Evolutionary conservation across 2,329 filamentous ascomycete species (phyloP).

Genomic region (Alternaria sp.): DNA sequence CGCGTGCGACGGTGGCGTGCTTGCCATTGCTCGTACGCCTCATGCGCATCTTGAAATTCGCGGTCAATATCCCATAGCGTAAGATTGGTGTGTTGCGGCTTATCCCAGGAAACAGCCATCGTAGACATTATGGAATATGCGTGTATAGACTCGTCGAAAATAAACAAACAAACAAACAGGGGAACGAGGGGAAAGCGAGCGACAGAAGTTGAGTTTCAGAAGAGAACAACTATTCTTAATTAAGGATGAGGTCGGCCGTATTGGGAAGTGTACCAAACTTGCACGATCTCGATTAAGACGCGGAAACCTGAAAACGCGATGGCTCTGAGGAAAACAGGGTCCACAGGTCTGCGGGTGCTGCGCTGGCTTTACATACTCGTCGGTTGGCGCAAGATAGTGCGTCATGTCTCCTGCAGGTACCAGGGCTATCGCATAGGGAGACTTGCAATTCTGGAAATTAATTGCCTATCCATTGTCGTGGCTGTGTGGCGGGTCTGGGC

Average conservation of each 20-base stretch:
- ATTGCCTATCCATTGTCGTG: slow-evolving; percentile 12
- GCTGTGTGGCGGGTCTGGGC: slow-evolving; percentile 24
- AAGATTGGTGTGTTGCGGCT: slow-evolving; percentile 42
- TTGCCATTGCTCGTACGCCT: slow-evolving; percentile 46
- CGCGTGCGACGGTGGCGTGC: slow-evolving; percentile 31
- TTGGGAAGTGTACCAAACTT: slow-evolving; percentile 8
- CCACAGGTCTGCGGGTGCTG: slow-evolving; percentile 20
- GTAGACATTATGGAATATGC: slow-evolving; percentile 18
- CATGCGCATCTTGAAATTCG: slow-evolving; percentile 46
- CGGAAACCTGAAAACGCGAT: slow-evolving; percentile 17
- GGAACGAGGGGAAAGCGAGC: slow-evolving; percentile 7
- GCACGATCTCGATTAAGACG: slow-evolving; percentile 20
- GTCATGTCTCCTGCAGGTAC: slow-evolving; percentile 29
- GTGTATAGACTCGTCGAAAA: slow-evolving; percentile 10
- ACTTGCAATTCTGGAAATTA: slow-evolving; percentile 27
- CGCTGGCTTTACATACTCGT: slow-evolving; percentile 26
- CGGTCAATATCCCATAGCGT: slow-evolving; percentile 49
- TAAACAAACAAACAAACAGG: slow-evolving; percentile 8
- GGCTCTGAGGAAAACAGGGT: slow-evolving; percentile 13
- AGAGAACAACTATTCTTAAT: slow-evolving; percentile 17
- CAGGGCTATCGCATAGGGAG: slow-evolving; percentile 14
- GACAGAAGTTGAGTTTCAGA: slow-evolving; percentile 9
- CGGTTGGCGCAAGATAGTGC: slow-evolving; percentile 1
- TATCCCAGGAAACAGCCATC: slow-evolving; percentile 35
- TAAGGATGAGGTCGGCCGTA: slow-evolving; percentile 14